These are phyloP conservation scores for Rhizopogon salebrosus DNA, from an alignment of 768 basidiomycete species.

Conservation along the genomic window DNA sequence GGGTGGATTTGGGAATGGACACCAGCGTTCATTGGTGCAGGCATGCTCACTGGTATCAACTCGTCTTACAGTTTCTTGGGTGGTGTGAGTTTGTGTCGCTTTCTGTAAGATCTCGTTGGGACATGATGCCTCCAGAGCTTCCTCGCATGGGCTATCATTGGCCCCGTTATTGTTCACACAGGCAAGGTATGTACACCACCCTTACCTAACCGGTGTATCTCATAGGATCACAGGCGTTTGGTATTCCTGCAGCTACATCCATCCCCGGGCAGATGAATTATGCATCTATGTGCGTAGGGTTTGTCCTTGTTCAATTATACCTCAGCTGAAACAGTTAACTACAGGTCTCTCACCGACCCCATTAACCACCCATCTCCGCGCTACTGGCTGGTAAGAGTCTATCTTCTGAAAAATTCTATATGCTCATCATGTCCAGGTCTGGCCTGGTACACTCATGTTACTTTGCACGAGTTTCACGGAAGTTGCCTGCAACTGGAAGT, in stretches of 20 bases:
- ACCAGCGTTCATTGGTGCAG: conserved; percentile 56
- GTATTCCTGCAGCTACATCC: conserved; percentile 7
- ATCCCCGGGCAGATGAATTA: conserved; percentile 23
- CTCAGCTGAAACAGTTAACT: background rate
- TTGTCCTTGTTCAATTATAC: background rate
- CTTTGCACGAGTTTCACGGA: conserved; percentile 39
- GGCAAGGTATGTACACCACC: conserved; percentile 24
- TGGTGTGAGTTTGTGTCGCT: conserved; percentile 29
- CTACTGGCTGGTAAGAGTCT: conserved; percentile 43
- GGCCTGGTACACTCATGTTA: conserved; percentile 39
- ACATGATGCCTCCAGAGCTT: conserved; percentile 33
- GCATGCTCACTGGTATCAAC: conserved; percentile 54
- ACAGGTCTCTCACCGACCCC: conserved; percentile 39
- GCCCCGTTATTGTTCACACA: conserved; percentile 46
- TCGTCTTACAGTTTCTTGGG: conserved; percentile 49
- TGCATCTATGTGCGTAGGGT: conserved; percentile 9
- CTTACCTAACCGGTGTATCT: background rate
- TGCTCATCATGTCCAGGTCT: conserved; percentile 12
- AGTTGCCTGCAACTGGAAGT: conserved; percentile 20
- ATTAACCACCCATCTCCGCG: conserved; percentile 44
- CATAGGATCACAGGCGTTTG: conserved; percentile 10
- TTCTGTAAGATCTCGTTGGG: background rate
- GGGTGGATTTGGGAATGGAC: conserved; percentile 29
- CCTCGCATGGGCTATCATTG: conserved; percentile 60
- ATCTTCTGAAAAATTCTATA: background rate